Evolutionary conservation across 2,329 filamentous ascomycete species (phyloP).

Genomic region (Epichloe scottii): DNA sequence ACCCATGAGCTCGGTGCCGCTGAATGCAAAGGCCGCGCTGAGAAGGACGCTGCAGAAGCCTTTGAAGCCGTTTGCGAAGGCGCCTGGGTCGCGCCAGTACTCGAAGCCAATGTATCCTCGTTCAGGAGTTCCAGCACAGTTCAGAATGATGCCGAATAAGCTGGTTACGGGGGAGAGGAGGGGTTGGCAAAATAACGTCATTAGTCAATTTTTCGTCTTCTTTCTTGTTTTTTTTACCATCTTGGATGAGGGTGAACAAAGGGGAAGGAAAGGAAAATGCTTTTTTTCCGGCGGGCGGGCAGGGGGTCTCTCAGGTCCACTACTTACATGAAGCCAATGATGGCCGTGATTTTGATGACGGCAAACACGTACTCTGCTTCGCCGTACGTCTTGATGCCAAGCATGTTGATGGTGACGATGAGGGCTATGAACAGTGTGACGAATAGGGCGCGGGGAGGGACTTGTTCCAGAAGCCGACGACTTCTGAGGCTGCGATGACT

Average conservation of each 20-base stretch:
- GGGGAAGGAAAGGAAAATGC: too few relatives aligned
- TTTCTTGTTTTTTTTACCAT: too few relatives aligned
- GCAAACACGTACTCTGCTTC: conserved; percentile 84
- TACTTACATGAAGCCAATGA: conserved; percentile 75
- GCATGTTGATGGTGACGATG: conserved; percentile 74
- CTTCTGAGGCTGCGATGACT: conserved; percentile 76
- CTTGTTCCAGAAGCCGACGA: conserved; percentile 67
- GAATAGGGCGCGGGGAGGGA: conserved; percentile 56
- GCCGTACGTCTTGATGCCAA: conserved; percentile 78
- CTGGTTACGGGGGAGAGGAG: not conserved
- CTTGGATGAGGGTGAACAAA: too few relatives aligned
- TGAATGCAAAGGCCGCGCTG: conserved; percentile 11
- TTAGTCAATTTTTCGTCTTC: too few relatives aligned
- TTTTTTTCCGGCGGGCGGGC: too few relatives aligned
- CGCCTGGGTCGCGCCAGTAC: conserved; percentile 13
- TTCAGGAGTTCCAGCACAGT: conserved; percentile 10
- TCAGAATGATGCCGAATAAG: conserved; percentile 12
- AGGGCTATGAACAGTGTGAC: conserved; percentile 68
- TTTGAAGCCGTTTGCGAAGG: conserved; percentile 13
- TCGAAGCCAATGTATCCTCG: conserved; percentile 11
- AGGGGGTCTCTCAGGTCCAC: too few relatives aligned
- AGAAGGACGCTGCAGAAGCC: conserved; percentile 12
- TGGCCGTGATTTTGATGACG: conserved; percentile 71
- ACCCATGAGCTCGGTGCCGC: conserved; percentile 14
- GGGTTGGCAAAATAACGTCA: not conserved